Conservation (phyloP, 371 early-diverging fungal species). For the Saksenaea vasiformis region DNA sequence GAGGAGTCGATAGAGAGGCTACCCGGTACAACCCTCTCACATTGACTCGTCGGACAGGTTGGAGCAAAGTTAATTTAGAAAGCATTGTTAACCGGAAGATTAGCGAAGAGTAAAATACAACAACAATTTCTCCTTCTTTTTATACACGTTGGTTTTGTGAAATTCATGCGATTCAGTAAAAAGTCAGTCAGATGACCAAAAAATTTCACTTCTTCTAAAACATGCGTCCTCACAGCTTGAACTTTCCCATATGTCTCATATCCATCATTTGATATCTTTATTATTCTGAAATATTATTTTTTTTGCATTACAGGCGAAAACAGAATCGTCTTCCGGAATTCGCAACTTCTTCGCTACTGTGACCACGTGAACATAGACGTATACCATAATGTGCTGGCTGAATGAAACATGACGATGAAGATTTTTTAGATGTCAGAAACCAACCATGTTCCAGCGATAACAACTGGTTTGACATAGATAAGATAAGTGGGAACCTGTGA, state of each 20-base stretch:
- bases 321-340: background rate
- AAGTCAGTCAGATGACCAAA: background rate
- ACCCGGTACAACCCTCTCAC: constrained; percentile 8
- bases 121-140: background rate
- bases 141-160: background rate
- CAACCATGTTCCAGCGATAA: background rate
- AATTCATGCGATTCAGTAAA: background rate
- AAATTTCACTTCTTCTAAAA: background rate
- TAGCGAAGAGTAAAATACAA: background rate
- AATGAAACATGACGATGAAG: constrained; percentile 1
- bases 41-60: background rate
- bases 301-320: background rate
- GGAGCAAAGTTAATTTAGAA: background rate
- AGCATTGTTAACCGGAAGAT: background rate
- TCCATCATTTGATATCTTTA: background rate
- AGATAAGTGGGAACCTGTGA: background rate
- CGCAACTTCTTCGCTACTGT: background rate
- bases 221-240: background rate
- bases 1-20: constrained; percentile 4
- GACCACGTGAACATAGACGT: background rate
- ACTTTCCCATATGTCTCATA: too few relatives aligned
- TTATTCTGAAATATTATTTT: background rate
- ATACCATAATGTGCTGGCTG: background rate
- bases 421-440: constrained; percentile 1
- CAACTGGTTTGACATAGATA: background rate